Conservation (phyloP, 2,329 filamentous ascomycete genomes). For the Fusarium piperis region DNA sequence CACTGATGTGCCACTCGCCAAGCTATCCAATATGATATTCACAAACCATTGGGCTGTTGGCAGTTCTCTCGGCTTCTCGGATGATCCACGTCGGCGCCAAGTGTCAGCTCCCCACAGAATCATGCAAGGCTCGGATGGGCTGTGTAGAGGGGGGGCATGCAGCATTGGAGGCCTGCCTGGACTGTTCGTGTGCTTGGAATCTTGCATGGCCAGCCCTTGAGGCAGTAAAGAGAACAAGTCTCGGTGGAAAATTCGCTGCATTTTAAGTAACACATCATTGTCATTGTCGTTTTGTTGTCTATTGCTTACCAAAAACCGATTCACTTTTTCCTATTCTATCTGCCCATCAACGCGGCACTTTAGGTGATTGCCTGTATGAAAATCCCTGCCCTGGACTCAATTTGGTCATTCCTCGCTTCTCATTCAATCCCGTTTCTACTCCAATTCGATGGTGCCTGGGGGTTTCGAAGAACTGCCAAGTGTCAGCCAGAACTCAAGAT, state of each 20-base stretch:
- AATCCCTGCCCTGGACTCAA: background rate
- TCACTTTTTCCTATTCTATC: background rate
- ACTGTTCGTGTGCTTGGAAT: background rate
- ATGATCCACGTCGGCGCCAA: background rate
- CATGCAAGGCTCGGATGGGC: background rate
- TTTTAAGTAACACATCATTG: too few species aligned
- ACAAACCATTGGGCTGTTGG: background rate
- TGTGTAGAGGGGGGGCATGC: background rate
- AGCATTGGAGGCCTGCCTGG: background rate
- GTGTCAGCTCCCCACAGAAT: background rate
- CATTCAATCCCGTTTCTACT: constrained; percentile 55
- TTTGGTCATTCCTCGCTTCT: background rate
- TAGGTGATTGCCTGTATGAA: background rate
- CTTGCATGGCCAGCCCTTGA: too few species aligned
- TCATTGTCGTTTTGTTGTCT: background rate
- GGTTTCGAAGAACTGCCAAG: constrained; percentile 67
- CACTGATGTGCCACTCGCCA: background rate
- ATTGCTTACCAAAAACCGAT: background rate
- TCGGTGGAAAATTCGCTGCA: too few species aligned
- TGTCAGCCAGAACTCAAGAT: background rate
- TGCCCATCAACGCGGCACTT: background rate
- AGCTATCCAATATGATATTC: background rate
- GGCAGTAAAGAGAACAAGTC: too few species aligned
- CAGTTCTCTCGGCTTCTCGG: background rate
- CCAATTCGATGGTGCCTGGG: constrained; percentile 78